Base-by-base conservation (phyloP, 495 filamentous ascomycete species). In the Neurospora sp. region DNA sequence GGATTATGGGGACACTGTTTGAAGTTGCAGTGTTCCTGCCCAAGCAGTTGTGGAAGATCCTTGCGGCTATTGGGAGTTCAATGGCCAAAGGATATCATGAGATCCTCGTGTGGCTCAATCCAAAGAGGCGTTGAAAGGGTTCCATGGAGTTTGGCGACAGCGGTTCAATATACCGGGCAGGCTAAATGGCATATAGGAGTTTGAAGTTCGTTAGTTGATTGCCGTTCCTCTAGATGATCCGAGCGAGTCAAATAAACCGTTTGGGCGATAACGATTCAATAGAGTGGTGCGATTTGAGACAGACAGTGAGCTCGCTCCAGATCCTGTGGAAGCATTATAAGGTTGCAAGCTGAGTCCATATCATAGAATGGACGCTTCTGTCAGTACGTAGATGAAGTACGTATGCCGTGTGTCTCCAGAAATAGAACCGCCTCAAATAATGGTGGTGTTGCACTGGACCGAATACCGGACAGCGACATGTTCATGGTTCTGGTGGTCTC, bases 61-160 rank as follows among this genome's bases (percentile, higher is more conserved):
- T 83, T 12, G 37, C 68, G 12, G 77, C 72, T 10, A 74, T 82
- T 20, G 80, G 78, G 38, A 70, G 72, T 3, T 80, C 78, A n/a
- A 71, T 83, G 2, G 78, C 71, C 8, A 81, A 80, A 48, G 84
- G 77, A 8, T 78, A 76, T 20, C 74, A 82, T 38, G 84, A 85
- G 76, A 74, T 84, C 1, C 41, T 80, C 73, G 82, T 83, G 4
- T 83, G 76, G 78, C 73, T 85, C 41, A 81, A 84, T 41, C 84
- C 84, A 10, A 84, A 84, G 78, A 61, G 53, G 22, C 22, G 22
- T 2, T 61, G 53, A 61, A 61, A 12, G 22, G 22, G 14, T 0
- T 14, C 53, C 6, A 31, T 27, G 22, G 9, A 20, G 53, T 4
- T 61, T 14, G 4, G 22, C 31, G 53, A 61, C 9, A 9, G 48